Evolutionary conservation across 495 filamentous ascomycete species (phyloP), one percentile per base, ranked within the genome.

Genomic region (Sporormia fimetaria): DNA sequence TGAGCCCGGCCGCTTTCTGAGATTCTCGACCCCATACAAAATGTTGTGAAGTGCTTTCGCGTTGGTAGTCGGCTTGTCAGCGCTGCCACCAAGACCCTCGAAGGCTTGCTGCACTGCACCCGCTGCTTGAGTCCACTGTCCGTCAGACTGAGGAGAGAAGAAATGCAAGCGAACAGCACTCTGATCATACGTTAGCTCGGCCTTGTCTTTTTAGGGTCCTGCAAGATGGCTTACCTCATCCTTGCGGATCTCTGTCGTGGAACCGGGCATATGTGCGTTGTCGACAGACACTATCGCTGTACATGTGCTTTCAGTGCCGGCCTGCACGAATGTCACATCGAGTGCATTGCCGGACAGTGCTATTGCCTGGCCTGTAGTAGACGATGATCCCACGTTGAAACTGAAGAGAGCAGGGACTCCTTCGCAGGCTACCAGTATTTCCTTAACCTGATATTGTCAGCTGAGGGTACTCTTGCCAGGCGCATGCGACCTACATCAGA

Each of bases 11-110:
- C 67, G 71, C 66, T 92, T 95, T 35, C 87, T 69, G 35, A 94
- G 64, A 42, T 75, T 78, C 33, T 75, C 79, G 33, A 85, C 61
- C 2, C 67, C 66, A 60, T 94, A 94, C 37, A 94, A 46, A 0
- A 77, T 59, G 32, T 75, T 73, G 9, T 68, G 63, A 17, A 80
- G 43, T 26, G 68, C 60, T 25, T 65, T 58, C 23, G 39, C 56
- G 11, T 62, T 51, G n/a, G 38, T 44, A 15, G n/a, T 15, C 17
- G 21, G 6, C 11, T 6, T n/a, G n/a, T n/a, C n/a, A n/a, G n/a
- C n/a, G n/a, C n/a, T n/a, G n/a, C n/a, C n/a, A n/a, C n/a, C n/a
- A n/a, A n/a, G n/a, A n/a, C n/a, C n/a, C n/a, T n/a, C n/a, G n/a
- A n/a, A n/a, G n/a, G n/a, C n/a, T n/a, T n/a, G n/a, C n/a, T n/a